Percentiles rank a stretch among this genome's conserved stretches.
phyloP scores from a whole-genome alignment of 495 filamentous ascomycete species.

The Tuber umbilicatum region DNA sequence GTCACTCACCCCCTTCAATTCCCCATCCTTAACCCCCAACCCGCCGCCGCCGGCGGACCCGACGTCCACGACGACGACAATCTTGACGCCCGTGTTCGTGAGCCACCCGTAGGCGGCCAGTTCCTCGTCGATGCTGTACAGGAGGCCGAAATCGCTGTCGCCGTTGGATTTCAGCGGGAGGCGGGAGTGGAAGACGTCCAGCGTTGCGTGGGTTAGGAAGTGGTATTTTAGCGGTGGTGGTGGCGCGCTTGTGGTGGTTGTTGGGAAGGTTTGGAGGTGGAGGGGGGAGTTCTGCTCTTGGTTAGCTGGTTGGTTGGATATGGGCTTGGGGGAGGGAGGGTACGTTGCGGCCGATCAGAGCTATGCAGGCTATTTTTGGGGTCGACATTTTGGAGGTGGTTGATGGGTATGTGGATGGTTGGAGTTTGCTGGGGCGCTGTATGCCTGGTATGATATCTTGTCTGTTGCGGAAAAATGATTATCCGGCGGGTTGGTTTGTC shows the following conservation, averaged over 20 bases:
- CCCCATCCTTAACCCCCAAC: constrained; percentile 65
- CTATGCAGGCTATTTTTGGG: constrained; percentile 82
- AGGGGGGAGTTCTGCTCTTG: constrained; percentile 79
- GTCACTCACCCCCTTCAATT: constrained; percentile 64
- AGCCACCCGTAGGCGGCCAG: constrained; percentile 89
- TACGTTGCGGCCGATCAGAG: constrained; percentile 88
- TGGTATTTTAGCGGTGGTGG: constrained; percentile 73
- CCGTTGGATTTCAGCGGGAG: constrained; percentile 57
- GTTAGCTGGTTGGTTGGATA: neutral
- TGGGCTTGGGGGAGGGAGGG: constrained; percentile 9
- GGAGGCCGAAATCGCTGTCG: constrained; percentile 78
- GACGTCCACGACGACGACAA: constrained; percentile 82
- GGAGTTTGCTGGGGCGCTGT: neutral
- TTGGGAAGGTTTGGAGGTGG: constrained; percentile 80
- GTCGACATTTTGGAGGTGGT: constrained; percentile 42
- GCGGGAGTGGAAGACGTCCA: constrained; percentile 87
- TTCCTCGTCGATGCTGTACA: constrained; percentile 88
- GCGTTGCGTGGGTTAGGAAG: constrained; percentile 78
- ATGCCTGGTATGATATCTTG: too few species aligned
- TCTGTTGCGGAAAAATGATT: neutral
- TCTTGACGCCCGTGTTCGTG: constrained; percentile 90
- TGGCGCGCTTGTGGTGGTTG: constrained; percentile 46
- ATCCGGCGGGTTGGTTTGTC: too few species aligned
- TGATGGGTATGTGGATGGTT: neutral
- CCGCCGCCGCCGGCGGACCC: constrained; percentile 35